Conservation (phyloP, 2,329 filamentous ascomycete species). For the Xylaria hypoxylon region DNA sequence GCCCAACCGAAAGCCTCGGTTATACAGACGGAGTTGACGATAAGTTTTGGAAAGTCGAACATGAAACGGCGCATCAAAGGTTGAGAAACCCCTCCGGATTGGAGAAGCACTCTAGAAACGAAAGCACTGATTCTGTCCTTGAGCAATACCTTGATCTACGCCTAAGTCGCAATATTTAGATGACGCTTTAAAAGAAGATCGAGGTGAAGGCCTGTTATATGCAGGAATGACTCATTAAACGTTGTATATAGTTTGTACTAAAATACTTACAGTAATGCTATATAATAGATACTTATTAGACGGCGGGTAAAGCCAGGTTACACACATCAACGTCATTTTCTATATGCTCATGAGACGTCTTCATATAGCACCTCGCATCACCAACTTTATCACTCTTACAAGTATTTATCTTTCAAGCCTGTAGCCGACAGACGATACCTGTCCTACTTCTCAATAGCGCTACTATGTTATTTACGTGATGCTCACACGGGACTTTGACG, state of each 20-base stretch:
- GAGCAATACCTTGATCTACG: constrained; percentile 46
- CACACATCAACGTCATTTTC: neutral
- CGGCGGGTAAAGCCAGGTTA: neutral
- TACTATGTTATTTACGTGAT: too few relatives aligned
- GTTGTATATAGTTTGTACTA: constrained; percentile 49
- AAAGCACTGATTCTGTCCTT: constrained; percentile 47
- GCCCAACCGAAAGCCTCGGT: constrained; percentile 11
- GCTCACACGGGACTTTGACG: neutral
- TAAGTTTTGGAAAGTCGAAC: constrained; percentile 25
- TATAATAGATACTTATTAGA: neutral
- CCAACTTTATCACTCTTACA: neutral
- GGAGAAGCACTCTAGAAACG: constrained; percentile 41
- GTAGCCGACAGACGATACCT: too few relatives aligned
- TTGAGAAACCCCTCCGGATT: neutral
- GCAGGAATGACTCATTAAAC: constrained; percentile 2
- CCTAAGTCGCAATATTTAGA: constrained; percentile 36
- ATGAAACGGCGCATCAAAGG: constrained; percentile 13
- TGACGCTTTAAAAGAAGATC: neutral
- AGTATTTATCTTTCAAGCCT: too few relatives aligned
- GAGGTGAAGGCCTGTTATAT: neutral
- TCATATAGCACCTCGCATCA: neutral
- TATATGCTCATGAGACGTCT: neutral
- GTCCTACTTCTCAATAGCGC: too few relatives aligned
- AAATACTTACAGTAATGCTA: neutral
- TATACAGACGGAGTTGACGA: constrained; percentile 1